Base-by-base conservation (phyloP, 768 basidiomycete genomes). In the Leccinum disarticulatum region DNA sequence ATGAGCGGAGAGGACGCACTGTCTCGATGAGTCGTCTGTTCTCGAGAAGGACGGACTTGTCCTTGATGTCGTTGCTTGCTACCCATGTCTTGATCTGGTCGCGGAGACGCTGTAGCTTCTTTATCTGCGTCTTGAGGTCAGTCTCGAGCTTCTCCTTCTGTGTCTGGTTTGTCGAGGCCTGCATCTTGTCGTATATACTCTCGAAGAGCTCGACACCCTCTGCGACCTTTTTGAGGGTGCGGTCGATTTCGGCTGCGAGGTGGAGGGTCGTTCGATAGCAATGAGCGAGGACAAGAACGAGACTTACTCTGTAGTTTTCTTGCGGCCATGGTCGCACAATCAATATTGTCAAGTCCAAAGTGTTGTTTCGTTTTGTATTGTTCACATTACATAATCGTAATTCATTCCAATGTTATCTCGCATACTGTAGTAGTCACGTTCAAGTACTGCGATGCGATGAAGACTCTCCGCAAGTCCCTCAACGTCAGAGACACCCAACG, bases 101-200 rank as follows among this genome's bases (percentile, higher is more conserved):
- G 62, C 90, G 79, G 63, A 91, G 74, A 61, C 90, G 83, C 75
- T 93, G 90, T 0, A 93, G 82, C 74, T 92, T 92, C 87, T 99
- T 99, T 71, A 99, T 98, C 81, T 99, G 97, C 53, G 95, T 96
- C 79, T 98, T 95, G 72, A 98, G 80, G 67, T 98, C 90, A 4
- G 82, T 87, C 75, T 99, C 97, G 54, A 93, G 87, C 77, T 99
- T 99, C 84, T 98, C 97, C 75, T 98, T 98, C 80, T 98, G 95
- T 0, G 96, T 92, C 74, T 95, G 88, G 77, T 97, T 98, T 33
- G 92, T 91, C 17, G 95, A 91, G 52, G 90, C 83, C 74, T 95
- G 91, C 87, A 99, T 95, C 84, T 98, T 99, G 73, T 97, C 95
- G 74, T 96, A 97, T 74, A 97, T 95, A 77, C 83, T 87, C 77